Evolutionary conservation across 371 early-diverging fungal genomes (phyloP).

Genomic region (Fennellomyces sp.): DNA sequence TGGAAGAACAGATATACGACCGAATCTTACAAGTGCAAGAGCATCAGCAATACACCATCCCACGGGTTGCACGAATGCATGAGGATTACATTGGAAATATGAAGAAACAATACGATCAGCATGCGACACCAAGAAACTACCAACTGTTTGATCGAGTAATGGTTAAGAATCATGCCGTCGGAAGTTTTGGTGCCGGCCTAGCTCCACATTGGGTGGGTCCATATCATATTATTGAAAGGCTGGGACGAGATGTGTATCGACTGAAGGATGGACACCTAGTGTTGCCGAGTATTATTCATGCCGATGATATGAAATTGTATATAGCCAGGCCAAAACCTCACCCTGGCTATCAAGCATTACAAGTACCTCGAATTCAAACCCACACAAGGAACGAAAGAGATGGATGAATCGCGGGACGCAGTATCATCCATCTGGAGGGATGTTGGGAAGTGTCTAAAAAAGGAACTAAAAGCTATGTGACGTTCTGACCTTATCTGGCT

Average conservation of each 20-base stretch:
- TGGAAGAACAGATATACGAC: no score
- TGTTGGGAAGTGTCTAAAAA: no score
- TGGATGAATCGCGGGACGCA: no score
- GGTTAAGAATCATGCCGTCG: no score
- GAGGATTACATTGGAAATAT: neutral
- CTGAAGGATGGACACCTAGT: neutral
- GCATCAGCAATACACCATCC: neutral
- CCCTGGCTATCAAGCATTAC: neutral
- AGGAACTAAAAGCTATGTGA: no score
- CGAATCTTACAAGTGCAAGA: no score
- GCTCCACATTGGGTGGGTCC: neutral
- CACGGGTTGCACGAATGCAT: neutral
- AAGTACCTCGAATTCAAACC: neutral
- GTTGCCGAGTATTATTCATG: neutral
- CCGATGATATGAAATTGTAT: neutral
- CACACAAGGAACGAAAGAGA: no score
- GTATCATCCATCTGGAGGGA: no score
- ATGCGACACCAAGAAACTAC: no score
- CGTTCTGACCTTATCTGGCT: no score
- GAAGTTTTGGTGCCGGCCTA: neutral
- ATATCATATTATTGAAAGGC: neutral
- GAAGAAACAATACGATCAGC: neutral
- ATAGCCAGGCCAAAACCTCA: neutral
- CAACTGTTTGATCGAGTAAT: neutral
- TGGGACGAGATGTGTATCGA: neutral